Percentiles rank a stretch among this genome's conserved stretches.
These are phyloP conservation scores for Cytospora mali DNA, from an alignment of 2,329 filamentous ascomycete species.

Conservation along the genomic window DNA sequence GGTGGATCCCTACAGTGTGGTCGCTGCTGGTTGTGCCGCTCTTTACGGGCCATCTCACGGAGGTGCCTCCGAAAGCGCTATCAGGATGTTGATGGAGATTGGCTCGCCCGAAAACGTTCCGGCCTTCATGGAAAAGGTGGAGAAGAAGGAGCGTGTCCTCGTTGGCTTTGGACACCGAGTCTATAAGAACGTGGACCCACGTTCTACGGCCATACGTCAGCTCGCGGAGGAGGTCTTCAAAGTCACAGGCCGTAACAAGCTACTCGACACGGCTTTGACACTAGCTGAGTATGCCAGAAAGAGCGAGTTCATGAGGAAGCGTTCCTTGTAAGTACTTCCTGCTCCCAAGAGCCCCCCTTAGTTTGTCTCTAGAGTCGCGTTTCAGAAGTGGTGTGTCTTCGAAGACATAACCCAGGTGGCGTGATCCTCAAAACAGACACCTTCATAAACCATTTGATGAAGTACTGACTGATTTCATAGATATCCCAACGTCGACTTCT, in stretches of 20 bases:
- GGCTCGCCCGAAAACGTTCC: constrained; percentile 54
- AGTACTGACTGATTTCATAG: not conserved
- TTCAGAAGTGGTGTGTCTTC: too few species aligned
- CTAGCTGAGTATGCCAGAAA: constrained; percentile 49
- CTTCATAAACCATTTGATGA: too few species aligned
- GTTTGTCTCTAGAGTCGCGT: too few species aligned
- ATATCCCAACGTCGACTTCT: constrained; percentile 57
- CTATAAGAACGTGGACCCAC: constrained; percentile 57
- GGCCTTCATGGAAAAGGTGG: constrained; percentile 52
- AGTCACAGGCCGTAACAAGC: constrained; percentile 53
- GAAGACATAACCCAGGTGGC: too few species aligned
- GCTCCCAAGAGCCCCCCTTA: not conserved
- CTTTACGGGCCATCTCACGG: constrained; percentile 61
- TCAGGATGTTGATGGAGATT: constrained; percentile 56
- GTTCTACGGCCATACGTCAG: constrained; percentile 51
- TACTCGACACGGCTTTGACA: constrained; percentile 51
- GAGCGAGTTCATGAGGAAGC: constrained; percentile 52
- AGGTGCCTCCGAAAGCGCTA: constrained; percentile 60
- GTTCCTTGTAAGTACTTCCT: constrained; percentile 41
- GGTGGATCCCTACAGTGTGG: constrained; percentile 57
- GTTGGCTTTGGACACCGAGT: constrained; percentile 60
- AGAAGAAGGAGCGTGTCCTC: constrained; percentile 53
- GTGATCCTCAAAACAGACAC: too few species aligned
- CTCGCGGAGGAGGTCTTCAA: constrained; percentile 54
- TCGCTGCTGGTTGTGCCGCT: constrained; percentile 55